Conservation (phyloP, 441 rosid species). For the Cnidoscolus chayamansa region DNA sequence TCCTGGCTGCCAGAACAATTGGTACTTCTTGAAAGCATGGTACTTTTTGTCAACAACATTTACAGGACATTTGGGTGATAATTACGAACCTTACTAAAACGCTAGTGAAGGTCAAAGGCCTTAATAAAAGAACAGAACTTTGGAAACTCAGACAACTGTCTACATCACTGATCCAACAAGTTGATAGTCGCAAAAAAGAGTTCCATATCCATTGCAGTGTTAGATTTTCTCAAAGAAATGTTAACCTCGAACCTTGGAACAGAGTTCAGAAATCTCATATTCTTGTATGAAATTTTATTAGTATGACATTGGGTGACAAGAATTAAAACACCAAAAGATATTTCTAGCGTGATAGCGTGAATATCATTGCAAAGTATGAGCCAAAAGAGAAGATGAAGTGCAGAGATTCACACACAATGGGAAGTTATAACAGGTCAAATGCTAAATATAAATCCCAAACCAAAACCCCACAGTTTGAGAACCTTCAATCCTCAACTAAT, state of each 20-base stretch:
- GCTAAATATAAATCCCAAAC: background rate
- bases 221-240: background rate
- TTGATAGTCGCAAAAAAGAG: background rate
- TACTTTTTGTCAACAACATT: background rate
- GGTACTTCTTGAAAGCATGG: background rate
- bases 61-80: background rate
- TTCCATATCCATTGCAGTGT: background rate
- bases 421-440: too few relatives aligned
- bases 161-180: background rate
- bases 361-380: too few relatives aligned
- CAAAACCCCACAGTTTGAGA: background rate
- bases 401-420: too few relatives aligned
- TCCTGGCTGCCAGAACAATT: too few relatives aligned
- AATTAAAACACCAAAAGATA: too few relatives aligned
- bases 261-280: too few relatives aligned
- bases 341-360: too few relatives aligned
- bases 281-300: too few relatives aligned
- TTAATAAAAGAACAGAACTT: background rate
- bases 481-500: background rate
- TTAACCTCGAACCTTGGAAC: background rate
- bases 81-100: too few relatives aligned
- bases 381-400: too few relatives aligned
- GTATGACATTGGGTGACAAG: too few relatives aligned
- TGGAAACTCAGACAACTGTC: background rate
- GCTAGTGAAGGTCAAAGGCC: too few relatives aligned